These are phyloP conservation scores for Papiliotrema flavescens DNA, from an alignment of 1,284 basidiomycete genomes.

Conservation along the genomic window DNA sequence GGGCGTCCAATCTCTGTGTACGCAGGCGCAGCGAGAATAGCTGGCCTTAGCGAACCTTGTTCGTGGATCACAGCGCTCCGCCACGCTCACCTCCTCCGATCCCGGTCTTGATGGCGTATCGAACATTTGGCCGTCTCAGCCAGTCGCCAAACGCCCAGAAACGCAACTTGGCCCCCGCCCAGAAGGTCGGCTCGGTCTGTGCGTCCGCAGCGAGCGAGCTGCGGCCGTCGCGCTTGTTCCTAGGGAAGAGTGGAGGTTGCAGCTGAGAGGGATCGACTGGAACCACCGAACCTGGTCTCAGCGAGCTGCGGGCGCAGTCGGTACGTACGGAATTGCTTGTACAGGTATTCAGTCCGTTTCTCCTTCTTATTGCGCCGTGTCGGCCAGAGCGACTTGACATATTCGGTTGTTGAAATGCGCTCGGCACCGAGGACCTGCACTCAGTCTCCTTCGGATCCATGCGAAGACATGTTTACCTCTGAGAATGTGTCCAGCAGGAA, in stretches of 20 bases:
- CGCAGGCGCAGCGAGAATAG: constrained; percentile 76
- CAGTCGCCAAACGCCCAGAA: constrained; percentile 73
- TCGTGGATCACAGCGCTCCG: not conserved
- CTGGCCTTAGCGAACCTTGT: constrained; percentile 41
- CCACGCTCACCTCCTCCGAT: constrained; percentile 45
- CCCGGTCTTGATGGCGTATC: constrained; percentile 83
- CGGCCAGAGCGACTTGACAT: constrained; percentile 21
- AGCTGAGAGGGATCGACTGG: constrained; percentile 58
- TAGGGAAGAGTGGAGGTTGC: constrained; percentile 67
- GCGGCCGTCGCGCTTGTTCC: constrained; percentile 72
- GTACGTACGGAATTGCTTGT: constrained; percentile 41
- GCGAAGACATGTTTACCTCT: not conserved
- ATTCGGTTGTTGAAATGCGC: constrained; percentile 24
- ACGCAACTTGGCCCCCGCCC: constrained; percentile 60
- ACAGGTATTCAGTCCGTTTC: constrained; percentile 22
- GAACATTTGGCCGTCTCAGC: constrained; percentile 69
- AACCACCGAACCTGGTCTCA: constrained; percentile 59
- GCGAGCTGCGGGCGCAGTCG: constrained; percentile 3
- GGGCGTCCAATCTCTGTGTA: constrained; percentile 76
- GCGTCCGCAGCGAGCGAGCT: constrained; percentile 68
- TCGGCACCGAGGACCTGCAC: constrained; percentile 32
- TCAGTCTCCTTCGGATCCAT: not conserved
- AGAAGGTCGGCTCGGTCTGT: constrained; percentile 54
- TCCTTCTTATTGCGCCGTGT: constrained; percentile 3
- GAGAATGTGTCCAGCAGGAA: constrained; percentile 65